A percentile compares a stretch with the other conserved stretches of the same genome.
Evolutionary conservation across 2,329 filamentous ascomycete species (phyloP).

Genomic region (Exophiala aquamarina): DNA sequence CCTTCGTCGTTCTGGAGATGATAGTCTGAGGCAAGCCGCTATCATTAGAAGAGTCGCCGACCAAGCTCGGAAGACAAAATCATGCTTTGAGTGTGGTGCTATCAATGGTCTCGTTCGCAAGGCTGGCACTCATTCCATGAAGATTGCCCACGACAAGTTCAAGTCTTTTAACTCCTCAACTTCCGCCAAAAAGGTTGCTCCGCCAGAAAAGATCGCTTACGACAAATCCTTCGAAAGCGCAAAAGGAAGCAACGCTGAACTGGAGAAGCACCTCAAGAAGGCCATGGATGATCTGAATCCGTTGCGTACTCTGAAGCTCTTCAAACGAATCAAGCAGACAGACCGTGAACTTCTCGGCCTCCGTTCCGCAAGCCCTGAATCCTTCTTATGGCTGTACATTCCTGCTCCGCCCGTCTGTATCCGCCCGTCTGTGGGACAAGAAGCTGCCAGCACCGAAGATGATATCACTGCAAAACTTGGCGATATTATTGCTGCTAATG

Average conservation of each 20-base stretch:
- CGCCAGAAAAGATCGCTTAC: conserved; percentile 78
- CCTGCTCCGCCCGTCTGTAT: conserved; percentile 94
- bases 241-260: conserved; percentile 72
- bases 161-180: conserved; percentile 84
- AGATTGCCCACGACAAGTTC: conserved; percentile 93
- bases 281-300: conserved; percentile 95
- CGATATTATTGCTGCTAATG: conserved; percentile 91
- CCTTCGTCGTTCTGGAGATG: conserved; percentile 75
- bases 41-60: conserved; percentile 87
- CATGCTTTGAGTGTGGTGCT: conserved; percentile 75
- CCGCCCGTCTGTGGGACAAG: conserved; percentile 88
- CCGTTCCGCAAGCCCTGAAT: conserved; percentile 87
- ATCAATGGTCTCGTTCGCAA: conserved; percentile 93
- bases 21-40: conserved; percentile 80
- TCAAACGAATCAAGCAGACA: conserved; percentile 78
- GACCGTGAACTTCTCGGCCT: conserved; percentile 92
- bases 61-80: conserved; percentile 82
- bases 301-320: conserved; percentile 82
- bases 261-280: conserved; percentile 88
- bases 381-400: conserved; percentile 96
- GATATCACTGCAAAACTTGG: conserved; percentile 96
- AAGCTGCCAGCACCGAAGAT: conserved; percentile 90
- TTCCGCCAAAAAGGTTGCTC: conserved; percentile 78
- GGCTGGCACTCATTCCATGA: conserved; percentile 75
- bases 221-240: conserved; percentile 82